phyloP scores from a whole-genome alignment of 345 rosid species.

The Capsella bursapastoris region DNA sequence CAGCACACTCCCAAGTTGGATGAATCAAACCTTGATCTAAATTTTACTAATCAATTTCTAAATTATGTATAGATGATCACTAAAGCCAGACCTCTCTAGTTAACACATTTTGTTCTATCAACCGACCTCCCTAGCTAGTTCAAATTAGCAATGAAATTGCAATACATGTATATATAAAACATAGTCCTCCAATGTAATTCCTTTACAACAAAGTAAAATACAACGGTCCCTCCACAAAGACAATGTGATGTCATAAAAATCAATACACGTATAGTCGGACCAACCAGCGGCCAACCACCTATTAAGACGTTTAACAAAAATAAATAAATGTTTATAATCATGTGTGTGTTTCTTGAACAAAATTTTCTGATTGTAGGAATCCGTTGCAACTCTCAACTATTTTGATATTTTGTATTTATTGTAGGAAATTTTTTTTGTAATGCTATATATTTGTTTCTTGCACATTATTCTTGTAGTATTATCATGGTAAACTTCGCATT shows the following conservation, averaged over 20 bases:
- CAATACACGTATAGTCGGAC: constrained; percentile 29
- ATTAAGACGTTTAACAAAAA: constrained; percentile 36
- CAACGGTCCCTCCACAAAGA: constrained; percentile 26
- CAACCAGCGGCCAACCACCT: constrained; percentile 42
- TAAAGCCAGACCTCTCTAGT: background rate
- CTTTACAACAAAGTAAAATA: background rate
- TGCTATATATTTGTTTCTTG: constrained; percentile 9
- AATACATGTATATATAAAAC: no score
- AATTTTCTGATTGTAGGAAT: constrained; percentile 10
- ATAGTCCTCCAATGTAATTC: no score
- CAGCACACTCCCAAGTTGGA: no score
- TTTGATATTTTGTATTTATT: background rate
- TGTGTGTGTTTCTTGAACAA: constrained; percentile 1
- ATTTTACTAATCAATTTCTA: no score
- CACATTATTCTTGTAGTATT: background rate
- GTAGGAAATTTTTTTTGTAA: background rate
- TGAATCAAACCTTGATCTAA: no score
- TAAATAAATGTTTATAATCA: constrained; percentile 20
- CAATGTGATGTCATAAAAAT: constrained; percentile 26
- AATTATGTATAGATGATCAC: background rate
- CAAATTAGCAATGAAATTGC: background rate
- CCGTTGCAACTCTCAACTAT: constrained; percentile 33
- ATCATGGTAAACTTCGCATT: constrained; percentile 8
- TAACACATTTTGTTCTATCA: no score
- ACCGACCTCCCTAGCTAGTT: no score